Evolutionary conservation across 169 alveolate species (phyloP).

Genomic region (Plasmodium blacklocki): DNA sequence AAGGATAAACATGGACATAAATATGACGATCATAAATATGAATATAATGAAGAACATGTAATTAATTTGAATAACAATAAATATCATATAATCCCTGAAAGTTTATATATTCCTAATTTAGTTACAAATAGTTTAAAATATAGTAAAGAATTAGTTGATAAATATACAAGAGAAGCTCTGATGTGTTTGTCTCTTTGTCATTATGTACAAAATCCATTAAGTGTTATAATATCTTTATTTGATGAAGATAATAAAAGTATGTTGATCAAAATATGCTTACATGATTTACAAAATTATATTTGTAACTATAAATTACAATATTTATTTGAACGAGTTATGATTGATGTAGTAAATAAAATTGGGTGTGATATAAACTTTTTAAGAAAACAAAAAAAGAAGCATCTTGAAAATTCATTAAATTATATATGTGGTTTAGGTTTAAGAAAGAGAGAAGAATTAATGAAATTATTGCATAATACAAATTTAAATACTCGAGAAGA

Average conservation of each 20-base stretch:
- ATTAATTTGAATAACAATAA: neutral
- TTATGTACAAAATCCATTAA: conserved; percentile 79
- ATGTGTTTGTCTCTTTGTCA: conserved; percentile 78
- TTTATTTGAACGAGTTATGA: conserved; percentile 30
- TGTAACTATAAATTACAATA: conserved; percentile 73
- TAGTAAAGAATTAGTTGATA: conserved; percentile 30
- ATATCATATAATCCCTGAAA: conserved; percentile 27
- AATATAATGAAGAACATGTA: too few relatives aligned
- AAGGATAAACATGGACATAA: neutral
- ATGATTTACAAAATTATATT: conserved; percentile 83
- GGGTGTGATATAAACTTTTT: conserved; percentile 68
- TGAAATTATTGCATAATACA: conserved; percentile 46
- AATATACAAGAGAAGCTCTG: conserved; percentile 62
- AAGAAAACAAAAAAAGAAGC: conserved; percentile 50
- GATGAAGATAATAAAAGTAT: conserved; percentile 78
- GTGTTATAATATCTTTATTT: conserved; percentile 83
- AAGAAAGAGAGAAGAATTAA: conserved; percentile 60
- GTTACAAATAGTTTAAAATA: conserved; percentile 53
- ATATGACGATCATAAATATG: neutral
- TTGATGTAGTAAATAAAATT: conserved; percentile 65
- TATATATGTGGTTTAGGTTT: conserved; percentile 60
- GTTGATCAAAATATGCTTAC: conserved; percentile 80
- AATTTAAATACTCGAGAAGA: conserved; percentile 63
- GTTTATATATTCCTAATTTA: conserved; percentile 45
- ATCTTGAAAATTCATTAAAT: conserved; percentile 40